phyloP scores from a whole-genome alignment of 148 eudicot species.

The Camellia japonica region DNA sequence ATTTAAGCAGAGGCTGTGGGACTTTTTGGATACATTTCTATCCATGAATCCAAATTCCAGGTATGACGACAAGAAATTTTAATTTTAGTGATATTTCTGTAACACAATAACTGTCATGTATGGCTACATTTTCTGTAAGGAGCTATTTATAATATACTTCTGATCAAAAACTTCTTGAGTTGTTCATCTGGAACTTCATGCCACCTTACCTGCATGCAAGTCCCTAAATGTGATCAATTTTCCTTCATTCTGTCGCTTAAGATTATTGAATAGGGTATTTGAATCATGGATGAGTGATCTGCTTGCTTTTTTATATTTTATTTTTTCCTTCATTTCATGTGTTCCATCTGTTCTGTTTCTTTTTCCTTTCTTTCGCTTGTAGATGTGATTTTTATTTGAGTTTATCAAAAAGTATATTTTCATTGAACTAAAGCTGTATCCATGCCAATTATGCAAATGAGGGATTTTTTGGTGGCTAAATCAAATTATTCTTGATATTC shows the following conservation, averaged over 20 bases:
- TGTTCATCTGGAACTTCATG: not conserved
- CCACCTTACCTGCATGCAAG: not conserved
- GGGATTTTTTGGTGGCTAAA: not conserved
- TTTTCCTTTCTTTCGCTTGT: not conserved
- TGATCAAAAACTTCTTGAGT: not conserved
- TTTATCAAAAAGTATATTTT: not conserved
- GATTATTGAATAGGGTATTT: not conserved
- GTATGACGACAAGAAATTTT: conserved; percentile 28
- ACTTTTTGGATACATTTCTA: conserved; percentile 69
- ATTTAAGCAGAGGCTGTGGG: conserved; percentile 63
- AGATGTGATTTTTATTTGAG: not conserved
- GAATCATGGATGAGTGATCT: not conserved
- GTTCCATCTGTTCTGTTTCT: not conserved
- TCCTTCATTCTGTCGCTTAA: not conserved
- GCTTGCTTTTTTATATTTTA: not conserved
- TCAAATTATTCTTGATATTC: not conserved
- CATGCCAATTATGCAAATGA: not conserved
- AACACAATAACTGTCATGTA: too few species aligned
- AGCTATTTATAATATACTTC: not conserved
- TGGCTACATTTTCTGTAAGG: not conserved
- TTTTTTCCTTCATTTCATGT: not conserved
- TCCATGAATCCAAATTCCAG: conserved; percentile 82
- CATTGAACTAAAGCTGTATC: not conserved
- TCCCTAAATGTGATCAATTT: not conserved
- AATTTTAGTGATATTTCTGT: not conserved